Base-by-base conservation (phyloP, 2,329 filamentous ascomycete genomes). In the Exophiala lecanii-corni region DNA sequence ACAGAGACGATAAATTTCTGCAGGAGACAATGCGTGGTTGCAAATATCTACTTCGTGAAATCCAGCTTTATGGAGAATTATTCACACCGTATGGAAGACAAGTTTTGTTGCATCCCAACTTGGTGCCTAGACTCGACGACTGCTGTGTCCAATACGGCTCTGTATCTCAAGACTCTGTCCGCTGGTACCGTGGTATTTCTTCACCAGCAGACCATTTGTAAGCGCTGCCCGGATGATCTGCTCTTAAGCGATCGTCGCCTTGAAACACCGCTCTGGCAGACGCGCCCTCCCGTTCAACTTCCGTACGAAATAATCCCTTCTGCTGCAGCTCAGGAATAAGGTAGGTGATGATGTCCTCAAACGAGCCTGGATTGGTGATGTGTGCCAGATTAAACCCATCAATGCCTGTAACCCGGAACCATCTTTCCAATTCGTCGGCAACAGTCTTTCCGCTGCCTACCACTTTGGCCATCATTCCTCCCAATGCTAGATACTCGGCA, bases 321-420 rank as follows among this genome's bases (percentile, higher is more conserved):
- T 48, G 41, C 37, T 54, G 57, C 13, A 86, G 66, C 53, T 85
- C 82, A 0, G 82, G 82, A 1, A 86, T 58, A 5, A 86, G 61
- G 1, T 82, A 66, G 18, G 85, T 78, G 30, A 79, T 74, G 9
- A 86, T 77, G 51, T 86, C 82, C 45, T 79, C 75, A 63, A 85
- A 86, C 0, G 79, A 80, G 43, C 77, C 74, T 0, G 81, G 82
- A 55, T 81, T 81, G n/a, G 83, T 63, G 0, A 78, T 76, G 50
- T 86, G 84, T 1, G 77, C 78, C 16, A 74, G 45, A 52, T 88
- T 88, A 63, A 88, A 88, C 0, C 83, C 83, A 57, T 87, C 83
- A 1, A 87, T 74, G 51, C 84, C 83, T 0, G 79, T 81, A 57
- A 84, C 81, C 3, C 68, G 57, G 0, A 85, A 68, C 82, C 82